Conservation (phyloP, 2,329 filamentous ascomycete genomes). For the Colletotrichum abscissum region DNA sequence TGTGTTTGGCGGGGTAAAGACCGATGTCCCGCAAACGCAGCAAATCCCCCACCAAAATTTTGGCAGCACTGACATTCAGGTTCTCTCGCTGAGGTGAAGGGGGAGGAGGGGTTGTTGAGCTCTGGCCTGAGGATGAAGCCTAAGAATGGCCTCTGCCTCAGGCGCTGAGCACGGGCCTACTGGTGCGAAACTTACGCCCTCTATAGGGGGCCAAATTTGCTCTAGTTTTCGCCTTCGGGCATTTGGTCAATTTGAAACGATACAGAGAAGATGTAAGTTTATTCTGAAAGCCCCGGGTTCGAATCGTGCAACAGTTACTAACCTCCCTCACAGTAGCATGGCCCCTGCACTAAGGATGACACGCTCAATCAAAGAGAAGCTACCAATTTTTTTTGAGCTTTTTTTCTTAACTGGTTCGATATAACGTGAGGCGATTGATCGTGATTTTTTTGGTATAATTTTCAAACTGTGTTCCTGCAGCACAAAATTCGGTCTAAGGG, state of each 20-base stretch:
- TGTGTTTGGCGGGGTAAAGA: constrained; percentile 1
- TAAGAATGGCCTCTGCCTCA: not conserved
- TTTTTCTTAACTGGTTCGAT: not conserved
- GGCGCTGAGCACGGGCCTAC: not conserved
- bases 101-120: not conserved
- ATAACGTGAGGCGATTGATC: not conserved
- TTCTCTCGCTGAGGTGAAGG: too few species aligned
- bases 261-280: constrained; percentile 36
- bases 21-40: not conserved
- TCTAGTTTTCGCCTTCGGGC: constrained; percentile 39
- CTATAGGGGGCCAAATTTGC: not conserved
- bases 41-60: not conserved
- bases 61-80: not conserved
- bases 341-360: constrained; percentile 94
- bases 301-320: not conserved
- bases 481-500: too few species aligned
- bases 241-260: constrained; percentile 44
- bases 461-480: not conserved
- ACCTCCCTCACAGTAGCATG: constrained; percentile 68
- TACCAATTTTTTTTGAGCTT: constrained; percentile 55
- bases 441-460: not conserved
- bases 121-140: not conserved
- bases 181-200: not conserved
- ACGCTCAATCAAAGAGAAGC: constrained; percentile 86
- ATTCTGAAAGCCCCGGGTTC: not conserved